phyloP scores from a whole-genome alignment of 2,329 filamentous ascomycete genomes.

The Ustilaginoidea virens region DNA sequence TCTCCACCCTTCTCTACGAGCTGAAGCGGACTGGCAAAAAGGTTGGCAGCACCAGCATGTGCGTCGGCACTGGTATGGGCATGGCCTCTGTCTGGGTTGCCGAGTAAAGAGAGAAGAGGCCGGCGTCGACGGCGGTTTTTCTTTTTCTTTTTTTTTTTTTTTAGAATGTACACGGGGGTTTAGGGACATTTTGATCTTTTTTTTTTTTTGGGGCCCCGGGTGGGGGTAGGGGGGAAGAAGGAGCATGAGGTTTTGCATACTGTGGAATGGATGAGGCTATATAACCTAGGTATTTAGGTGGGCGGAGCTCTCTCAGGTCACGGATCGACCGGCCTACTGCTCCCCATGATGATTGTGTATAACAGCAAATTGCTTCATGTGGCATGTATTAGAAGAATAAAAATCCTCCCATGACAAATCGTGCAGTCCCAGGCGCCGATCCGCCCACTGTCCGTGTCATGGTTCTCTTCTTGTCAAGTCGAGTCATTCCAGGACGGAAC shows the following conservation, averaged over 20 bases:
- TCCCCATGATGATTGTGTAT: not conserved
- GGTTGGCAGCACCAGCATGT: slow-evolving; percentile 91
- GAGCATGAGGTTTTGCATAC: not conserved
- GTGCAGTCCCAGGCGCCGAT: not conserved
- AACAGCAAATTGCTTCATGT: slow-evolving; percentile 1
- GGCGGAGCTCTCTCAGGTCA: not conserved
- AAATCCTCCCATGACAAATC: too few species aligned
- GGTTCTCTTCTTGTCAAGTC: too few species aligned
- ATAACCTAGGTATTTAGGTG: too few species aligned
- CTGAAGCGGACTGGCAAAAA: slow-evolving; percentile 69
- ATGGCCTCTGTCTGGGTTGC: slow-evolving; percentile 96
- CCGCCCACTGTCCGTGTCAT: not conserved
- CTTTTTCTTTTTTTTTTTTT: too few species aligned
- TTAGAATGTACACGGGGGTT: too few species aligned
- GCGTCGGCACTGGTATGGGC: slow-evolving; percentile 91
- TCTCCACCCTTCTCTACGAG: slow-evolving; percentile 84
- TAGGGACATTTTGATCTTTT: too few species aligned
- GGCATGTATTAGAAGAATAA: slow-evolving; percentile 15
- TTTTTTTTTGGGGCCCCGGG: too few species aligned
- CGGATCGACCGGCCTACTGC: not conserved
- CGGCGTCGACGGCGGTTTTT: too few species aligned
- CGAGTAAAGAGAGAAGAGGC: slow-evolving; percentile 51
- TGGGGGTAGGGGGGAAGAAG: too few species aligned
- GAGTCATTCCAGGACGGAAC: too few species aligned
- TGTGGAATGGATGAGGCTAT: not conserved